phyloP scores from a whole-genome alignment of 345 rosid genomes.

The Clarkia xantiana region DNA sequence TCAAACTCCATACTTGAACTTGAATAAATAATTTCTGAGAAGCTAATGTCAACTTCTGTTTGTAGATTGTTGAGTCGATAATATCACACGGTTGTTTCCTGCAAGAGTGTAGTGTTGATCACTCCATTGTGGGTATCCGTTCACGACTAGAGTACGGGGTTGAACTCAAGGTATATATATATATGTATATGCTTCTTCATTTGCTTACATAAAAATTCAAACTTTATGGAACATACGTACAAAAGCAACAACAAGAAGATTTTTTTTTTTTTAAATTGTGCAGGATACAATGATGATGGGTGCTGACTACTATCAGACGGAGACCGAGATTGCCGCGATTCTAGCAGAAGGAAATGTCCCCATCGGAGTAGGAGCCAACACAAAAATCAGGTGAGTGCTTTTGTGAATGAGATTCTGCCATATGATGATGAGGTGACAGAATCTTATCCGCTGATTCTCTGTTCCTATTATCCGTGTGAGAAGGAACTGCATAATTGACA shows the following conservation, averaged over 20 bases:
- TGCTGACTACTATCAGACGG: slow-evolving; percentile 79
- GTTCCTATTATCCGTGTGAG: too few relatives aligned
- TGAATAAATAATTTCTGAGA: too few relatives aligned
- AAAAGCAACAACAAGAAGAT: too few relatives aligned
- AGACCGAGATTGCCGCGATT: slow-evolving; percentile 58
- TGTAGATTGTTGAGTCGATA: slow-evolving; percentile 61
- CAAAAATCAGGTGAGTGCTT: slow-evolving; percentile 63
- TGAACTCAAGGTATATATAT: slow-evolving; percentile 39
- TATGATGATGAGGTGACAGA: too few relatives aligned
- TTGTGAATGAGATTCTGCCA: too few relatives aligned
- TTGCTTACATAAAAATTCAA: not conserved
- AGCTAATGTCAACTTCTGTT: not conserved
- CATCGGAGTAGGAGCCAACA: slow-evolving; percentile 61
- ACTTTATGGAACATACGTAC: too few relatives aligned
- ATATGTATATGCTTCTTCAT: too few relatives aligned
- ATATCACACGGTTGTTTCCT: slow-evolving; percentile 85
- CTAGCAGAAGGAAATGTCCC: slow-evolving; percentile 75
- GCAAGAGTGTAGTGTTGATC: slow-evolving; percentile 50
- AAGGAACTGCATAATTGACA: slow-evolving; percentile 89
- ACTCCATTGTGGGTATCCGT: slow-evolving; percentile 62
- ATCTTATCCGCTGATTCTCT: too few relatives aligned
- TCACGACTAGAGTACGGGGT: slow-evolving; percentile 74
- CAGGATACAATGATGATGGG: slow-evolving; percentile 97
- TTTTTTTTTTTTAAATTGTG: not conserved
- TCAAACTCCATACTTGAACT: not conserved